Conservation (phyloP, 2,329 filamentous ascomycete genomes). For the Fusarium floridanum region DNA sequence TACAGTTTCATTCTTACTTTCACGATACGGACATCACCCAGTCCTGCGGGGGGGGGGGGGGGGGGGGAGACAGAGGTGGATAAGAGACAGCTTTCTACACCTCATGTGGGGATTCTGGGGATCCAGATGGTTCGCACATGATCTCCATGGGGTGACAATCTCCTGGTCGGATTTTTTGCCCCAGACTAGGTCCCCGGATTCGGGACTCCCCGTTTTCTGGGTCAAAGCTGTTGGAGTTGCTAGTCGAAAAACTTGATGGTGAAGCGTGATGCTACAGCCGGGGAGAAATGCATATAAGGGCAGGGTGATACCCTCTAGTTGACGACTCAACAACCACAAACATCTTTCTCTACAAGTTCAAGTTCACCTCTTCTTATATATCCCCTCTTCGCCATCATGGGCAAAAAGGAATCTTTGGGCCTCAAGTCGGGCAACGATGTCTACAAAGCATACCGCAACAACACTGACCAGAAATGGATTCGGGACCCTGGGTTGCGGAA, state of each 20-base stretch:
- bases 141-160: constrained; percentile 32
- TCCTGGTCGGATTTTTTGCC: not conserved
- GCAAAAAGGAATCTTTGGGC: not conserved
- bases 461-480: constrained; percentile 28
- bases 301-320: not conserved
- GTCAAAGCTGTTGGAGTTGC: not conserved
- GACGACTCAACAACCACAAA: not conserved
- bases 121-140: constrained; percentile 10
- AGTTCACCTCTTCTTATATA: not conserved
- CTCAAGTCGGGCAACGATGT: constrained; percentile 14
- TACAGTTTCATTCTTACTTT: too few species aligned
- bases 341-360: not conserved
- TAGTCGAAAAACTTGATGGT: not conserved
- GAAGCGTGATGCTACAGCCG: not conserved
- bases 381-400: constrained; percentile 8
- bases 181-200: constrained; percentile 4
- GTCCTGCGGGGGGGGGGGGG: too few species aligned
- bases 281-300: constrained; percentile 16
- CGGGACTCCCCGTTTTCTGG: constrained; percentile 1
- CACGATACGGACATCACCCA: too few species aligned
- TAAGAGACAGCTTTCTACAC: constrained; percentile 1
- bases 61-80: too few species aligned
- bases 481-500: constrained; percentile 20
- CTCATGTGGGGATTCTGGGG: constrained; percentile 24
- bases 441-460: constrained; percentile 22